Conservation (phyloP, 495 filamentous ascomycete species). For the Durotheca rogersii region DNA sequence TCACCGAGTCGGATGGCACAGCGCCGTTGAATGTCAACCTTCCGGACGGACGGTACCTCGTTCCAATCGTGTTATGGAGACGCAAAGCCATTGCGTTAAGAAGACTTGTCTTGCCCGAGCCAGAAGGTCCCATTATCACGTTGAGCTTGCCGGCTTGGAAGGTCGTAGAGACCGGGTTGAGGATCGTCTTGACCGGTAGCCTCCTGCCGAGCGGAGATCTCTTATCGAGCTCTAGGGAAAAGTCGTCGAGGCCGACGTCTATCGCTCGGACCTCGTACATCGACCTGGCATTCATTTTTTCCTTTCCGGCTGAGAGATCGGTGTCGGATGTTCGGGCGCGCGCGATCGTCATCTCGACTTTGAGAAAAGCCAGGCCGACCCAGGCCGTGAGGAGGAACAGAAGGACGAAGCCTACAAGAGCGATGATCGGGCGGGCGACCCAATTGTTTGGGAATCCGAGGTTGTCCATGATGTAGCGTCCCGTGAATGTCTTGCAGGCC, state of each 20-base stretch:
- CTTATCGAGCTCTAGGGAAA: constrained; percentile 63
- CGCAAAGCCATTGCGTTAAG: constrained; percentile 68
- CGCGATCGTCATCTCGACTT: constrained; percentile 61
- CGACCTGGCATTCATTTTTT: constrained; percentile 55
- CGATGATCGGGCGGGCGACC: constrained; percentile 62
- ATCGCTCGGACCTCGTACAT: constrained; percentile 56
- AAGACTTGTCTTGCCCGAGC: constrained; percentile 70
- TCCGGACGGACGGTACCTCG: constrained; percentile 56
- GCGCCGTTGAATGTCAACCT: constrained; percentile 67
- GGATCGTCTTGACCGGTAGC: constrained; percentile 55
- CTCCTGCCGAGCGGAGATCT: constrained; percentile 45
- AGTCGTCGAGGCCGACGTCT: constrained; percentile 60
- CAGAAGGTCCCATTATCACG: constrained; percentile 77
- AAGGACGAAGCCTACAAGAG: constrained; percentile 57
- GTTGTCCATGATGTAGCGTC: constrained; percentile 63
- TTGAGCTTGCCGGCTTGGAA: constrained; percentile 67
- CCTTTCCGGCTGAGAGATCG: constrained; percentile 61
- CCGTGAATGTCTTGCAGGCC: constrained; percentile 64
- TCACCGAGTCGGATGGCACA: constrained; percentile 61
- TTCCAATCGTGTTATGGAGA: constrained; percentile 56
- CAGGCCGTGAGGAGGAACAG: constrained; percentile 58
- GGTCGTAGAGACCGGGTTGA: constrained; percentile 60
- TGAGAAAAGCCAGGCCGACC: constrained; percentile 57
- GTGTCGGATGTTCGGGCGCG: constrained; percentile 53
- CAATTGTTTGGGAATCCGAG: constrained; percentile 63